Evolutionary conservation across 2,329 filamentous ascomycete species (phyloP).

Genomic region (Diaporthe helianthi): DNA sequence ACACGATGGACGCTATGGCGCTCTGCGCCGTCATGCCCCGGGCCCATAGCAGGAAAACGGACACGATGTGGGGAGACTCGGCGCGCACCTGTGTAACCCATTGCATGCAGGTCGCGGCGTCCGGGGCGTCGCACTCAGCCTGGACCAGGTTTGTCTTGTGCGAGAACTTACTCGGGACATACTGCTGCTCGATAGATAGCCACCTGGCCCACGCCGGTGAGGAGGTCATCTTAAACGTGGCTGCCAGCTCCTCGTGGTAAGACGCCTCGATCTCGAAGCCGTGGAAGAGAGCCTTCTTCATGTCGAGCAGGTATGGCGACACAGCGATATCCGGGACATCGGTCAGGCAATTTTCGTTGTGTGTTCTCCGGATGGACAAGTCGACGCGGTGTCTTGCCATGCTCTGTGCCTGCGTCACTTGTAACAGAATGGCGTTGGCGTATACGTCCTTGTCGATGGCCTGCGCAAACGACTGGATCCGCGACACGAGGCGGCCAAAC

Average conservation of each 20-base stretch:
- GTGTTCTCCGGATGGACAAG: slow-evolving; percentile 32
- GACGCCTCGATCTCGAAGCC: slow-evolving; percentile 38
- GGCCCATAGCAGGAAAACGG: slow-evolving; percentile 40
- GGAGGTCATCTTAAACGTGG: slow-evolving; percentile 40
- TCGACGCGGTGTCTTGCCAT: slow-evolving; percentile 34
- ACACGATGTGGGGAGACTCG: slow-evolving; percentile 36
- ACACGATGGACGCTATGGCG: slow-evolving; percentile 39
- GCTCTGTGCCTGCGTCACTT: slow-evolving; percentile 34
- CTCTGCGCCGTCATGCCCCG: slow-evolving; percentile 41
- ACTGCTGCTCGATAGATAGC: slow-evolving; percentile 40
- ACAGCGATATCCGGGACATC: slow-evolving; percentile 11
- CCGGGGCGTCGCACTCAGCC: slow-evolving; percentile 41
- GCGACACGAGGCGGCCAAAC: slow-evolving; percentile 35
- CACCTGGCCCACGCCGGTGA: slow-evolving; percentile 40
- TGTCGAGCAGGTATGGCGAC: slow-evolving; percentile 30
- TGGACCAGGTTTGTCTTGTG: slow-evolving; percentile 37
- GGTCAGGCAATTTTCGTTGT: slow-evolving; percentile 28
- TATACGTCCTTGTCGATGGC: slow-evolving; percentile 36
- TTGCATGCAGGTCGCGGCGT: slow-evolving; percentile 40
- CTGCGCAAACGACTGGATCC: slow-evolving; percentile 33
- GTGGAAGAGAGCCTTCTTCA: slow-evolving; percentile 38
- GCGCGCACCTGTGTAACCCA: slow-evolving; percentile 39
- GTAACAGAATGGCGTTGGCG: slow-evolving; percentile 34
- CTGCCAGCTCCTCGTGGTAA: slow-evolving; percentile 40
- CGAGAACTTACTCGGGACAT: slow-evolving; percentile 38